Conservation (phyloP, 2,329 filamentous ascomycete species). For the Epichloe brachyelytri region DNA sequence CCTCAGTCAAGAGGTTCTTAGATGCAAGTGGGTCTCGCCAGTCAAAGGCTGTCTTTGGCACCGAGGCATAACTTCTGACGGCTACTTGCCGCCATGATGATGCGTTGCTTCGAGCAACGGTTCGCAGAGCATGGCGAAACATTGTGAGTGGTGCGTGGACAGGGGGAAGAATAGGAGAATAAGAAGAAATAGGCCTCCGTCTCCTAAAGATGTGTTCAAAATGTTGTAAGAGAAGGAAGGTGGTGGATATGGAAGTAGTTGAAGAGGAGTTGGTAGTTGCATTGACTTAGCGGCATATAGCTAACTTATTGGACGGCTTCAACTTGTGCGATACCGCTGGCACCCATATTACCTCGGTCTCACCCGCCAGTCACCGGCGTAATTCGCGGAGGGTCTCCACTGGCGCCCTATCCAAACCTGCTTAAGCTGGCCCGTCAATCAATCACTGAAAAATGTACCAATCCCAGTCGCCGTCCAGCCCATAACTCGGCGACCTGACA, state of each 20-base stretch:
- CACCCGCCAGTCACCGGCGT: conserved; percentile 3
- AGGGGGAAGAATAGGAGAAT: background rate
- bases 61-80: conserved; percentile 24
- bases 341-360: background rate
- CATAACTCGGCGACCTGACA: background rate
- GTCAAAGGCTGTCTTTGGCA: conserved; percentile 45
- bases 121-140: conserved; percentile 20
- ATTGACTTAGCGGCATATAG: background rate
- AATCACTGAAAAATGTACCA: too few relatives aligned
- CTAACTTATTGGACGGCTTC: background rate
- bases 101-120: conserved; percentile 12
- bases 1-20: conserved; percentile 69
- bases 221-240: background rate
- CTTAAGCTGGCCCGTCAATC: too few relatives aligned
- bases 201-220: background rate
- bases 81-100: conserved; percentile 14
- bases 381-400: conserved; percentile 4
- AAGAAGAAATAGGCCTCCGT: background rate
- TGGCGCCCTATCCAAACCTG: background rate
- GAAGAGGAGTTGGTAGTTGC: conserved; percentile 9
- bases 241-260: conserved; percentile 7
- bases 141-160: conserved; percentile 8
- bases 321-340: conserved; percentile 9
- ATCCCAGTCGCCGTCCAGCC: too few relatives aligned
- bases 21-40: conserved; percentile 82